Base-by-base conservation (phyloP, 495 filamentous ascomycete genomes). In the Penicillium lagena region DNA sequence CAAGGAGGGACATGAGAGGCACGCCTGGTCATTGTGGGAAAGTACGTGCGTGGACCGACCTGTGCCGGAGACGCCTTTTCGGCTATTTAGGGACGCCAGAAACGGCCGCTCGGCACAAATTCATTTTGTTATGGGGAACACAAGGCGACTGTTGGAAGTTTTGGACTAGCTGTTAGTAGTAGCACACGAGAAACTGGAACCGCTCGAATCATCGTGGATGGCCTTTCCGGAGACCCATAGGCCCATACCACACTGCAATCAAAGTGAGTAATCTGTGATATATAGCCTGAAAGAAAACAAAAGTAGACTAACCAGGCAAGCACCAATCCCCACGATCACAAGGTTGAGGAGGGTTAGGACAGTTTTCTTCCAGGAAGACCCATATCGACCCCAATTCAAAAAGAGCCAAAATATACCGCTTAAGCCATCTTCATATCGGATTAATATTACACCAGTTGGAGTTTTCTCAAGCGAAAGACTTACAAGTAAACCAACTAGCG, bases 401-500 rank as follows among this genome's bases (percentile, higher is more conserved):
- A 53, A 62, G 2, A 71, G 39, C 68, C 70, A 67, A 40, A 68
- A 67, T 1, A 70, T 47, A 8, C 62, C 61, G 17, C 56, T 59
- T 8, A 66, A 40, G 1, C 69, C 67, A 22, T 63, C 54, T 59
- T 30, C 0, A 1, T 7, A n/a, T 0, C 7, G 13, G 29, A 31
- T 48, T 12, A 47, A 38, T 27, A 7, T 1, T 52, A 53, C 45
- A 50, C 17, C 22, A 36, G 11, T 13, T 32, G 33, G 39, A 55
- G 14, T 62, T 49, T 81, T 81, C 46, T 77, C 74, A 15, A 29
- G 13, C n/a, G 62, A 15, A 67, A 63, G 8, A 54, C 55, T 35
- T 43, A 62, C 59, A 73, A 12, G 67, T 68, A 39, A 72, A 72
- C 68, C 63, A 68, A 35, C 51, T 62, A 7, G 63, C 63, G 28